These are phyloP conservation scores for Atkinsonella hypoxylon DNA, from an alignment of 2,329 filamentous ascomycete genomes.

Conservation along the genomic window DNA sequence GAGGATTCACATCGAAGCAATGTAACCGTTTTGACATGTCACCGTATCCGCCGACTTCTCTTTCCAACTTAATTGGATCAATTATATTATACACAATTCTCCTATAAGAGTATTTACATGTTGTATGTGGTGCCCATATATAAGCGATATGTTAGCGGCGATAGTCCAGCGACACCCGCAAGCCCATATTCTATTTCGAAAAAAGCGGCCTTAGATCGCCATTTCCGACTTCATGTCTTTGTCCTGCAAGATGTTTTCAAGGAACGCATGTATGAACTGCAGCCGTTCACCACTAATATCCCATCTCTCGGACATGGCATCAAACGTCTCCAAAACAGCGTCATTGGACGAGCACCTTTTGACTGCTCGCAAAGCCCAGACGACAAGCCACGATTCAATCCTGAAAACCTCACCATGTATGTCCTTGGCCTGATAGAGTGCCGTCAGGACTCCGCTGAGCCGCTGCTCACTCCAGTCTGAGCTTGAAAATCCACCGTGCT, in stretches of 20 bases:
- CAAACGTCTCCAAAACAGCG: slow-evolving; percentile 42
- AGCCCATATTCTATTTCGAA: neutral
- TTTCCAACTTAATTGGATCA: neutral
- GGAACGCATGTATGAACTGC: slow-evolving; percentile 34
- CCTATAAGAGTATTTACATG: neutral
- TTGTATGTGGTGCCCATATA: neutral
- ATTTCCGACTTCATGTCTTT: slow-evolving; percentile 18
- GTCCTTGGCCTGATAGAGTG: slow-evolving; percentile 47
- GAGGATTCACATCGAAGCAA: neutral
- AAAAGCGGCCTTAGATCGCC: slow-evolving; percentile 13
- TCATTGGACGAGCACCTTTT: slow-evolving; percentile 42
- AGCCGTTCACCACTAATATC: slow-evolving; percentile 26
- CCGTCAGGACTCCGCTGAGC: slow-evolving; percentile 56
- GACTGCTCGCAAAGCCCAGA: slow-evolving; percentile 53
- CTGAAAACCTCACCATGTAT: slow-evolving; percentile 32
- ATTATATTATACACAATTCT: neutral
- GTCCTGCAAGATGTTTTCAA: slow-evolving; percentile 29
- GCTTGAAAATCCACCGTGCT: slow-evolving; percentile 52
- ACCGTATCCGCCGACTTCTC: neutral
- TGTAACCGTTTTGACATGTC: neutral
- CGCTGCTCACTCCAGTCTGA: slow-evolving; percentile 61
- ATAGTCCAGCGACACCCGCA: neutral
- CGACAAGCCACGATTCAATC: slow-evolving; percentile 48
- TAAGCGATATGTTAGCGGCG: neutral
- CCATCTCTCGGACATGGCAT: slow-evolving; percentile 36